Conservation (phyloP, 192 early-diverging fungal genomes). For the Backusella luteola region DNA sequence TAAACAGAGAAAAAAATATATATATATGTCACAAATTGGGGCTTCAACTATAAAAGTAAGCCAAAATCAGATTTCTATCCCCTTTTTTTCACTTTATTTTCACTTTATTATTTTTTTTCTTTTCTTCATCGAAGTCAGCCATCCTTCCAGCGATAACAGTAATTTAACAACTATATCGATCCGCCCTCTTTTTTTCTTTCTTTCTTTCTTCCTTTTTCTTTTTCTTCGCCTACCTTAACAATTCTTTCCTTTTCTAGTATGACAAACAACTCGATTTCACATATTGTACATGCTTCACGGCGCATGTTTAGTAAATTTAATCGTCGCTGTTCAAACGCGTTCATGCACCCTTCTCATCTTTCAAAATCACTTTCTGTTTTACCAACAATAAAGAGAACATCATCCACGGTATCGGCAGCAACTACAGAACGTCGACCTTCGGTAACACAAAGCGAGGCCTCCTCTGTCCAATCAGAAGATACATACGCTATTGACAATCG, state of each 20-base stretch:
- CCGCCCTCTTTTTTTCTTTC: neutral
- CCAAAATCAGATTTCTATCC: neutral
- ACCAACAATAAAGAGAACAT: neutral
- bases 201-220: slow-evolving; percentile 3
- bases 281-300: slow-evolving; percentile 19
- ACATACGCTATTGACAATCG: slow-evolving; percentile 3
- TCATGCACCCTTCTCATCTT: neutral
- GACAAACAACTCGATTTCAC: slow-evolving; percentile 12
- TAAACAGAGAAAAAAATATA: neutral
- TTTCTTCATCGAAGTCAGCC: neutral
- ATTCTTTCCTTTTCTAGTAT: slow-evolving; percentile 18
- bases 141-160: neutral
- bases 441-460: slow-evolving; percentile 7
- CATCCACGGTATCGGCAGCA: neutral
- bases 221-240: neutral
- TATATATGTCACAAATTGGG: neutral
- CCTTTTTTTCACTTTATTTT: neutral
- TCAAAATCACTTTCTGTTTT: neutral
- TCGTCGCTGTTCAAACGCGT: neutral
- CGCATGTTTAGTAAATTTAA: slow-evolving; percentile 21
- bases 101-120: neutral
- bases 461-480: slow-evolving; percentile 16
- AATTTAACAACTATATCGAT: neutral
- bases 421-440: slow-evolving; percentile 16
- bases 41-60: neutral